These are phyloP conservation scores for Vararia minispora DNA, from an alignment of 768 basidiomycete species.

Conservation along the genomic window DNA sequence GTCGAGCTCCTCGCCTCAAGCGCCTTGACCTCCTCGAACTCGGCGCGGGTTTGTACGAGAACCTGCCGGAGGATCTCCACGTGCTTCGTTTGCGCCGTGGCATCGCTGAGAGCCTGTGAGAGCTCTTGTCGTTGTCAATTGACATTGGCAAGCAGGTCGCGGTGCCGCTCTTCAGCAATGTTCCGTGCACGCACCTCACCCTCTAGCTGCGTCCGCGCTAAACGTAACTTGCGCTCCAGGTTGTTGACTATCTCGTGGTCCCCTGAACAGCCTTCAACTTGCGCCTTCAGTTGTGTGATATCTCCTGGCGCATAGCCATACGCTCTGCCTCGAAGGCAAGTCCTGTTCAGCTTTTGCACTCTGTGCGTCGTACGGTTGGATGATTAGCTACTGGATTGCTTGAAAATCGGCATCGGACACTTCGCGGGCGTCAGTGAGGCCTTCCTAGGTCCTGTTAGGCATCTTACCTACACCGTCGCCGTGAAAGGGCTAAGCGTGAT, in stretches of 20 bases:
- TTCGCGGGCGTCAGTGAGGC: slow-evolving; percentile 19
- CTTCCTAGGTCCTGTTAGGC: neutral
- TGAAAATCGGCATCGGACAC: slow-evolving; percentile 68
- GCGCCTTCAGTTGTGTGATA: slow-evolving; percentile 38
- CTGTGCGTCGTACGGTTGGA: slow-evolving; percentile 51
- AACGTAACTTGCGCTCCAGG: slow-evolving; percentile 54
- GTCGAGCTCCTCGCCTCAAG: slow-evolving; percentile 53
- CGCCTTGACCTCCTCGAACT: slow-evolving; percentile 58
- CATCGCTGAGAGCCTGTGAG: slow-evolving; percentile 50
- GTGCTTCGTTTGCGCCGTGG: slow-evolving; percentile 49
- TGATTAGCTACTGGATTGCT: slow-evolving; percentile 59
- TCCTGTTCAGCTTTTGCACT: slow-evolving; percentile 45
- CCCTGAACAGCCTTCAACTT: too few species aligned
- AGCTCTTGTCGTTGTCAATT: slow-evolving; percentile 45
- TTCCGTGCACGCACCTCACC: slow-evolving; percentile 49
- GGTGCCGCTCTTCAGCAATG: slow-evolving; percentile 54
- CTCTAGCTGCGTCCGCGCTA: slow-evolving; percentile 52
- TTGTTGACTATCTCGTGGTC: slow-evolving; percentile 44
- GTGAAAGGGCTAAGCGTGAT: slow-evolving; percentile 56
- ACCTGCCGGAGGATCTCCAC: slow-evolving; percentile 55
- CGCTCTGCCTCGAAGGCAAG: slow-evolving; percentile 48
- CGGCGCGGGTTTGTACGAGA: slow-evolving; percentile 44
- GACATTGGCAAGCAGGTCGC: slow-evolving; percentile 41
- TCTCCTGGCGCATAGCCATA: slow-evolving; percentile 40
- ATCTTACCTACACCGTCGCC: slow-evolving; percentile 53